Evolutionary conservation across 192 early-diverging fungal species (phyloP), one percentile per base, ranked within the genome.

Genomic region (Linnemannia elongata): DNA sequence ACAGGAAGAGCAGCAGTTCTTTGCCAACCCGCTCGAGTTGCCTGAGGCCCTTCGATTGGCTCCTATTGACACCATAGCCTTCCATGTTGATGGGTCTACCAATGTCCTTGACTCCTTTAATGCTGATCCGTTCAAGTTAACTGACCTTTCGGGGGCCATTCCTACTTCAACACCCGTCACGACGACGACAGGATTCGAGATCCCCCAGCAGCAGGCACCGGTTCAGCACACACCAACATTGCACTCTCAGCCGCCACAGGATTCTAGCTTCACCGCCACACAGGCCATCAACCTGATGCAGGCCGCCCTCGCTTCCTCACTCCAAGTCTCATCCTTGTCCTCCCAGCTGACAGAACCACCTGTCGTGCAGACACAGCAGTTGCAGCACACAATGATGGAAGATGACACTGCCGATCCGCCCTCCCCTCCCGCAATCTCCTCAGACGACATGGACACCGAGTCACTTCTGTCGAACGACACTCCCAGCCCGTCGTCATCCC

Each of bases 361-460:
- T 42, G 35, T 60, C 22, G 69, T 52, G 36, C 74, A 80, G 5
- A 66, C 33, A 18, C 47, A 41, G 47, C 41, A 70, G 27, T 30
- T 54, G 74, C 83, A 80, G 24, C 77, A 80, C 35, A 35, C 83
- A 8, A 80, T 79, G 80, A 82, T 82, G 80, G 80, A 82, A 44
- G 80, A 76, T 22, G 80, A 85, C 44, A 77, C 78, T 33, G 83
- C 83, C 4, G 83, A 85, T 42, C 83, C 83, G 22, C 83, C 83
- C 6, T 85, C 83, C 4, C 83, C 83, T n/a, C 83, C 83, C 22
- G 83, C 78, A 33, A 80, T 85, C 57, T 87, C 80, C 22, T 87
- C 85, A 1, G 85, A 87, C 39, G 85, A 87, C 36, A 87, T 81
- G 79, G 85, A 87, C 36, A 87, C 78, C 72, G 85, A 87, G 13